Evolutionary conservation across 2,329 filamentous ascomycete species (phyloP).

Genomic region (Fusarium tjaetaba): DNA sequence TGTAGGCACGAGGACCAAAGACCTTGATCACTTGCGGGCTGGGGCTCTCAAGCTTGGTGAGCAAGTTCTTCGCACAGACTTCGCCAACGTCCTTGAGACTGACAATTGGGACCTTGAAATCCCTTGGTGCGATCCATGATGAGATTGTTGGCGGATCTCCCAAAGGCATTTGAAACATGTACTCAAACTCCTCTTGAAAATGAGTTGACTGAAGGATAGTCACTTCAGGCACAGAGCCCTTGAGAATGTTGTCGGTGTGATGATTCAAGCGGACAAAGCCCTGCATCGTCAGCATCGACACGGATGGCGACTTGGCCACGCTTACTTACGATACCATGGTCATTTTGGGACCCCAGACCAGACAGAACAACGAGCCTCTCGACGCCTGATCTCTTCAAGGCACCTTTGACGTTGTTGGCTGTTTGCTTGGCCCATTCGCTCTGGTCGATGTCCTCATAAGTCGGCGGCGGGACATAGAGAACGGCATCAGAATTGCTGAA

Average conservation of each 20-base stretch:
- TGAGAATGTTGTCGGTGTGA: slow-evolving; percentile 29
- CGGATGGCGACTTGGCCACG: fast-evolving
- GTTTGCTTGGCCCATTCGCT: slow-evolving; percentile 36
- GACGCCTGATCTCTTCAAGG: slow-evolving; percentile 21
- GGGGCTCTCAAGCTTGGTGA: slow-evolving; percentile 10
- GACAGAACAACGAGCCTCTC: slow-evolving; percentile 41
- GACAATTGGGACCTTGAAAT: slow-evolving; percentile 47
- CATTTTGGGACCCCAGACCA: slow-evolving; percentile 43
- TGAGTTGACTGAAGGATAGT: slow-evolving; percentile 33
- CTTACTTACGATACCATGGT: slow-evolving; percentile 41
- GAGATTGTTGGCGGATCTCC: slow-evolving; percentile 36
- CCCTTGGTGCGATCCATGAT: slow-evolving; percentile 37
- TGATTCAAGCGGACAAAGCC: slow-evolving; percentile 39
- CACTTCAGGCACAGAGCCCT: slow-evolving; percentile 21
- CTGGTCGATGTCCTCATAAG: slow-evolving; percentile 37
- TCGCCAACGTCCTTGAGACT: slow-evolving; percentile 44
- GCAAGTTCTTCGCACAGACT: slow-evolving; percentile 34
- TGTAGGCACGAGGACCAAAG: slow-evolving; percentile 44
- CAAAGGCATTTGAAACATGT: slow-evolving; percentile 26
- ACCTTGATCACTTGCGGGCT: slow-evolving; percentile 34
- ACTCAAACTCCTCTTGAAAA: slow-evolving; percentile 35
- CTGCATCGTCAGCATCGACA: slow-evolving; percentile 14
- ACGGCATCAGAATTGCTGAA: slow-evolving; percentile 45
- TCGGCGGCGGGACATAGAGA: slow-evolving; percentile 48
- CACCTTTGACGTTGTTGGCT: slow-evolving; percentile 38